Base-by-base conservation (phyloP, 768 basidiomycete species). In the Termitomyces sp. region DNA sequence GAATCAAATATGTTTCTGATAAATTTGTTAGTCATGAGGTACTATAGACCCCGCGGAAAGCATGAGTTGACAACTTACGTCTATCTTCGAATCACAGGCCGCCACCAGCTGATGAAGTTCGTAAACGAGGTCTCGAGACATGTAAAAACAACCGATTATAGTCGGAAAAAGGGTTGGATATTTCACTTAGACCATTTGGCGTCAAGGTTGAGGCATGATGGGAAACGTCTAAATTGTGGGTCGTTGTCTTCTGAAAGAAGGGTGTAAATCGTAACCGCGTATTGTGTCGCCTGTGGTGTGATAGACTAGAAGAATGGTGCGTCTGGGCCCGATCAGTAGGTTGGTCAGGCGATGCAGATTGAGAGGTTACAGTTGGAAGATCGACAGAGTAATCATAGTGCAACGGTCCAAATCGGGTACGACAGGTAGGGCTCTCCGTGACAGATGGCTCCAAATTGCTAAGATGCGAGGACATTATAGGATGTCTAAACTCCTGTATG, bases 101-200 rank as follows among this genome's bases (percentile, higher is more conserved):
- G 49, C 70, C 71, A 15, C 68, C 64, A 56, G 70, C 70, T 45
- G 70, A 72, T 40, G 66, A 51, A 32, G 70, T 67, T 57, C 71
- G 67, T 52, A 64, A 42, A 57, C 67, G 67, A 50, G 61, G 63
- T 57, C 60, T 62, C 48, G 62, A 60, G 32, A 55, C 51, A 15
- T 60, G 48, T n/a, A 61, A 49, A 35, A 32, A 50, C 18, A 60
- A 15, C 24, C 53, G 39, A 38, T 59, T 49, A 18, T 48, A 13
- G 50, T 54, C 54, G 39, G 49, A 39, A 6, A 24, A 51, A 8
- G 20, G 13, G 38, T 40, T n/a, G 39, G 44, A 57, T 16, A 40
- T 20, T 36, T 51, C 58, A 15, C 40, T 35, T 7, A 16, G 6
- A n/a, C n/a, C 16, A 38, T 50, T 32, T 11, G 48, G 16, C 4